Percentiles rank a stretch among this genome's conserved stretches.
Evolutionary conservation across 371 early-diverging fungal genomes (phyloP).

Genomic region (Gilbertella persicaria): DNA sequence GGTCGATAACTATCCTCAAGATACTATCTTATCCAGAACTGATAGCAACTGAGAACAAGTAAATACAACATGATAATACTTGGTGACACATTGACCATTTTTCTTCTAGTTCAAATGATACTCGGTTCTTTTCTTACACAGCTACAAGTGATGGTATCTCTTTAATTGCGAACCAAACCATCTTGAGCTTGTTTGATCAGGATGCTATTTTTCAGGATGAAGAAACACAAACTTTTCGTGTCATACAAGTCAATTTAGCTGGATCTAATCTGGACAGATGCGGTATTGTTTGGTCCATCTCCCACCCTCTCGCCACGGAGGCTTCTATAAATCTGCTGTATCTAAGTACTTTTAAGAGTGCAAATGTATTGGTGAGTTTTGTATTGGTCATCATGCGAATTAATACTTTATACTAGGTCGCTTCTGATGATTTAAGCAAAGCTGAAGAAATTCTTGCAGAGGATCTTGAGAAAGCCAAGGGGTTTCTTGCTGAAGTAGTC

Average conservation of each 20-base stretch:
- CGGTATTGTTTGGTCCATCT: constrained; percentile 76
- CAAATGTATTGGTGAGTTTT: constrained; percentile 67
- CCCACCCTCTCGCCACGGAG: constrained; percentile 63
- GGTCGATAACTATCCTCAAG: constrained; percentile 66
- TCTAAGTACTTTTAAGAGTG: constrained; percentile 70
- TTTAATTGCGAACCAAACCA: constrained; percentile 63
- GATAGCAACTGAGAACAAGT: constrained; percentile 8
- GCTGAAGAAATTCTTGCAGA: constrained; percentile 37
- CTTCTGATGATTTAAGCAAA: constrained; percentile 40
- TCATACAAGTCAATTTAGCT: constrained; percentile 73
- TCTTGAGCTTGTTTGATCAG: constrained; percentile 62
- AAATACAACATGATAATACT: constrained; percentile 12
- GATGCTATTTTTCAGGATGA: constrained; percentile 61
- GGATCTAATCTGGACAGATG: constrained; percentile 65
- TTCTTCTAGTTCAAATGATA: constrained; percentile 21
- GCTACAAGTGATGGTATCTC: constrained; percentile 74
- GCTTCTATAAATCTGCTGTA: constrained; percentile 70
- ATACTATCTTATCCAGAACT: constrained; percentile 66
- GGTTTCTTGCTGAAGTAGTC: constrained; percentile 34
- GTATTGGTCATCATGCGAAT: background rate
- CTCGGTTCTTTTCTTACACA: constrained; percentile 72
- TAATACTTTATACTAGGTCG: constrained; percentile 19
- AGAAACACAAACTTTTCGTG: constrained; percentile 58
- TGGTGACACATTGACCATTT: background rate
- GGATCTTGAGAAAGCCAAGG: constrained; percentile 35